Conservation (phyloP, 257 asterid species). For the Solanum medicagineum region DNA sequence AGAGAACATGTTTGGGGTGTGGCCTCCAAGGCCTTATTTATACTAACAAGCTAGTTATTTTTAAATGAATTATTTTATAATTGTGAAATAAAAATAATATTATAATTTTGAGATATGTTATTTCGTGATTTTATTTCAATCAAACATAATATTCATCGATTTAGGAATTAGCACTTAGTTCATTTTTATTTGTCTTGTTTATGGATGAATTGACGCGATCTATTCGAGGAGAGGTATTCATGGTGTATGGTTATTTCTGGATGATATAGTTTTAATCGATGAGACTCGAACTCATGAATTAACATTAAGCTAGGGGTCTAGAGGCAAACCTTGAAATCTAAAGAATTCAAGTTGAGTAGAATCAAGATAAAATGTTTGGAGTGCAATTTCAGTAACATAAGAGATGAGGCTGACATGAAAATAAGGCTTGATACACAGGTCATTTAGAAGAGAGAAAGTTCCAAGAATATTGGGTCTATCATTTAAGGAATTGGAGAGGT, state of each 20-base stretch:
- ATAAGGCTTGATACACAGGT: background rate
- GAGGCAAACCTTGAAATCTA: background rate
- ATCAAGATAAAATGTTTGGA: background rate
- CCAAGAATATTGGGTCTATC: background rate
- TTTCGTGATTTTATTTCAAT: background rate
- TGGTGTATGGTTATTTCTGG: background rate
- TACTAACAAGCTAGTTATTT: too few species aligned
- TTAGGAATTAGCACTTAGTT: background rate
- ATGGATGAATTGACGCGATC: background rate
- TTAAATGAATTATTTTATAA: background rate
- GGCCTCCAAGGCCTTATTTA: background rate
- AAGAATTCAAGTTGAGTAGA: background rate
- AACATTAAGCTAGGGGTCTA: background rate
- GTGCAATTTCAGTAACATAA: background rate
- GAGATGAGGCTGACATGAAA: too few species aligned
- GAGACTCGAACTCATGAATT: background rate
- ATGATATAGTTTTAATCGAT: background rate
- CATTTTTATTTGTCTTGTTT: background rate
- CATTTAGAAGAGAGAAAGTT: background rate
- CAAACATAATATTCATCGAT: background rate
- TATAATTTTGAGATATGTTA: background rate
- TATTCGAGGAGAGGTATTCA: background rate
- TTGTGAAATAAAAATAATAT: background rate
- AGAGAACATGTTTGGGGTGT: conserved; percentile 1
- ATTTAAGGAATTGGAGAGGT: too few species aligned